Base-by-base conservation (phyloP, 257 asterid genomes). In the Forsythia suspensa region DNA sequence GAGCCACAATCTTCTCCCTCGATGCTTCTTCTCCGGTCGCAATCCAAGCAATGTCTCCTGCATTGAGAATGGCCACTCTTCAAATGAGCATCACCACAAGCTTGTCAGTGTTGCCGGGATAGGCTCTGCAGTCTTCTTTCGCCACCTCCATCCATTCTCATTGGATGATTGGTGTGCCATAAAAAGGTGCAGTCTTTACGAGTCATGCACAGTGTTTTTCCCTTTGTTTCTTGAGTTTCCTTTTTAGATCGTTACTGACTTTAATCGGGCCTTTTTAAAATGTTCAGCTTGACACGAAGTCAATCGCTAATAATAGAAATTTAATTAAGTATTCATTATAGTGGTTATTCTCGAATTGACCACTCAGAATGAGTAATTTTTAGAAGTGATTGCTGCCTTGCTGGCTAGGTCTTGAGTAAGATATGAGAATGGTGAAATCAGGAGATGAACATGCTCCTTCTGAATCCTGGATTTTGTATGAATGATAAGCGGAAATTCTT, bases 51-150 rank as follows among this genome's bases (percentile, higher is more conserved):
- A 71, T 11, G 29, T 74, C 55, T 84, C 90, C 65, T 36, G 15
- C 75, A 71, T 86, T 24, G 83, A 69, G 0, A 82, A 86, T 69
- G 87, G 77, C 21, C 57, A 34, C 13, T 72, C 89, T 11, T 36
- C 87, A 13, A 20, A 79, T 39, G 80, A 73, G 48, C 66, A 68
- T 42, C 84, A 74, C 2, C 72, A 38, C 5, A 89, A 88, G 81
- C 85, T 92, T 48, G 86, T 92, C 79, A 94, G 97, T 74, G 92
- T 95, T 63, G 96, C 99, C 55, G 99, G 99, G 11, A 74, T 95
- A 2, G 99, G 99, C 5, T 90, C 98, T 5, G 97, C 99, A 0
- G 97, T 96, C 80, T 92, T 89, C 90, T 96, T 96, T 84, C 91
- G 92, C 72, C 85, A 86, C 77, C 85, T 86, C 72, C 82, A 70